Conservation (phyloP, 768 basidiomycete species). For the Sporobolomyces phaffii region DNA sequence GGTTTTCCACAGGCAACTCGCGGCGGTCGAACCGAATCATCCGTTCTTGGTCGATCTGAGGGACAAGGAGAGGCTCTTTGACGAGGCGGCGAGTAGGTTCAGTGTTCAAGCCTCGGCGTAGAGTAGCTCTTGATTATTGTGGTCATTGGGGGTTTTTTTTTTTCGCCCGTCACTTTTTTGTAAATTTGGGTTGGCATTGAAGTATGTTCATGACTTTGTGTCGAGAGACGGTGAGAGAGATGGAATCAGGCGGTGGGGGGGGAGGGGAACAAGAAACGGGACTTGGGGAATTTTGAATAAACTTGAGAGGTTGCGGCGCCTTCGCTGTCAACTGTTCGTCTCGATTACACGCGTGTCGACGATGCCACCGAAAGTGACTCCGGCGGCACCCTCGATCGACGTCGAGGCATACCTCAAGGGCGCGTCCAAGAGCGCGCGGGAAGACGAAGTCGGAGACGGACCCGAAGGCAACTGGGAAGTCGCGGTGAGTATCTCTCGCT, state of each 20-base stretch:
- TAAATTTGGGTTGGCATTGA: too few species aligned
- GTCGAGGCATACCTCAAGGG: background rate
- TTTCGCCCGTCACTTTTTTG: background rate
- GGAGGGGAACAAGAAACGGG: too few species aligned
- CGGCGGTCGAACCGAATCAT: constrained; percentile 43
- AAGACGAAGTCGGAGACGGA: constrained; percentile 14
- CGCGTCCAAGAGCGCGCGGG: background rate
- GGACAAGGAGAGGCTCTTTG: constrained; percentile 46
- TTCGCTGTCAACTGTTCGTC: too few species aligned
- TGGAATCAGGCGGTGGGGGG: too few species aligned
- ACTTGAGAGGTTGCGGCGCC: too few species aligned
- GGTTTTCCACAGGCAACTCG: constrained; percentile 46
- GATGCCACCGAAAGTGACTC: constrained; percentile 2
- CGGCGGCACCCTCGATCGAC: background rate
- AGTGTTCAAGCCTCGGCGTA: background rate
- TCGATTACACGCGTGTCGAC: background rate
- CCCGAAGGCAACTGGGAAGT: constrained; percentile 31
- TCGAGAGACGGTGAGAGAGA: too few species aligned
- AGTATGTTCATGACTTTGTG: too few species aligned
- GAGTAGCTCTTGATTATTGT: too few species aligned
- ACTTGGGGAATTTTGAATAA: too few species aligned
- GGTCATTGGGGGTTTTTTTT: background rate
- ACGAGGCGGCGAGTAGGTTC: constrained; percentile 45
- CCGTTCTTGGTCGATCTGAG: constrained; percentile 46
- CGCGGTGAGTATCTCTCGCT: constrained; percentile 9